Evolutionary conservation across 345 rosid species (phyloP).

Genomic region (Citrus cavaleriei): DNA sequence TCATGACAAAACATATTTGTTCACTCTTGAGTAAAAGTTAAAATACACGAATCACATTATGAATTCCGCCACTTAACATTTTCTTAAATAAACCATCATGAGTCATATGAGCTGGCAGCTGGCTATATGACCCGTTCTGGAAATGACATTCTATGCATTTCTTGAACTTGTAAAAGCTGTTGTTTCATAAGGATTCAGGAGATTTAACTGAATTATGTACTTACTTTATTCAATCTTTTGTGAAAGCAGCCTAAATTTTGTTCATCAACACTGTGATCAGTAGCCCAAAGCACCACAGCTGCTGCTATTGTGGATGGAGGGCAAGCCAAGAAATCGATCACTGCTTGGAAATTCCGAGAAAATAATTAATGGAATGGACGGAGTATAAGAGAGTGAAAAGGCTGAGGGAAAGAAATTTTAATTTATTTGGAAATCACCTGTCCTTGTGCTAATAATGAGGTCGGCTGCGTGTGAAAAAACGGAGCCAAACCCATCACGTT

Average conservation of each 20-base stretch:
- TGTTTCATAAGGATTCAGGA: too few species aligned
- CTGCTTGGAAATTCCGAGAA: constrained; percentile 10
- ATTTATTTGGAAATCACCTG: constrained; percentile 19
- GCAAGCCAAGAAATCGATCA: constrained; percentile 29
- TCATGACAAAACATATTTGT: background rate
- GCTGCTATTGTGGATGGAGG: constrained; percentile 36
- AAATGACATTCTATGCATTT: background rate
- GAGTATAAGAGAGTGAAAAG: background rate
- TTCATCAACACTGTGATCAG: constrained; percentile 15
- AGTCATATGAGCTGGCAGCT: background rate
- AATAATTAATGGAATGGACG: background rate
- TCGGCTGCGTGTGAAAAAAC: constrained; percentile 11
- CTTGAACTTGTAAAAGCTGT: background rate
- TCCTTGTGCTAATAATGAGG: constrained; percentile 18
- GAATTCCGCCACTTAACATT: background rate
- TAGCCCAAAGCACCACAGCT: constrained; percentile 22
- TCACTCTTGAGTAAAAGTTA: background rate
- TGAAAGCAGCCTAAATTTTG: constrained; percentile 23
- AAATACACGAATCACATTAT: background rate
- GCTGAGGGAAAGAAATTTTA: background rate
- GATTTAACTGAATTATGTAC: background rate
- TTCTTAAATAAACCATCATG: background rate
- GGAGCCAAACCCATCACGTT: background rate
- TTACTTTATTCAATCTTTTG: constrained; percentile 23
- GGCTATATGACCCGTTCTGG: background rate